Percentiles rank a stretch among this genome's conserved stretches.
Conservation (phyloP, 768 basidiomycete genomes). For the Serendipita sp. region DNA sequence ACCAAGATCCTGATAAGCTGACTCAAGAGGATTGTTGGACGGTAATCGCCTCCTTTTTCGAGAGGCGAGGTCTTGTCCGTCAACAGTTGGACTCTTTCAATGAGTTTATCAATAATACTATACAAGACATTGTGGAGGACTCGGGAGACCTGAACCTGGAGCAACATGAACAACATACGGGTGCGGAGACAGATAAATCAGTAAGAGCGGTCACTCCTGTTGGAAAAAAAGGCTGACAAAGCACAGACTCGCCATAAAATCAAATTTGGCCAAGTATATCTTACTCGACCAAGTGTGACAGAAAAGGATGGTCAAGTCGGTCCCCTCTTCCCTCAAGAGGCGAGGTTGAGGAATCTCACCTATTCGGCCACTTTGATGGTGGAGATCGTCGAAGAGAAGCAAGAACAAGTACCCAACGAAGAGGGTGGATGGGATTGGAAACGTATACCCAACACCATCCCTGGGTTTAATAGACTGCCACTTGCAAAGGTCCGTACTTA, state of each 20-base stretch:
- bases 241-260: slow-evolving; percentile 80
- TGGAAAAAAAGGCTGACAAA: neutral
- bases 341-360: slow-evolving; percentile 83
- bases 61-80: slow-evolving; percentile 90
- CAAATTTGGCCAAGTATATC: slow-evolving; percentile 93
- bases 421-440: slow-evolving; percentile 56
- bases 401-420: slow-evolving; percentile 42
- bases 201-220: slow-evolving; percentile 10
- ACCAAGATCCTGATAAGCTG: slow-evolving; percentile 55
- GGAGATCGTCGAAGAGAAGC: slow-evolving; percentile 79
- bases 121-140: slow-evolving; percentile 99
- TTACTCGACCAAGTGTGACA: slow-evolving; percentile 85
- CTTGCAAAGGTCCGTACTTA: slow-evolving; percentile 47
- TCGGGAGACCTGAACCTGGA: slow-evolving; percentile 89
- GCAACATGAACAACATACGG: slow-evolving; percentile 92
- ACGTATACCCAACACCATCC: slow-evolving; percentile 60
- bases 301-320: slow-evolving; percentile 91
- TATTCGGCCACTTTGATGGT: slow-evolving; percentile 93
- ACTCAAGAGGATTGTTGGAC: slow-evolving; percentile 92
- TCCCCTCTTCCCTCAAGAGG: slow-evolving; percentile 93
- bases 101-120: slow-evolving; percentile 97
- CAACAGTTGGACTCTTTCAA: slow-evolving; percentile 98
- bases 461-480: slow-evolving; percentile 39
- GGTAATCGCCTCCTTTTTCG: slow-evolving; percentile 92
- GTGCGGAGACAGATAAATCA: slow-evolving; percentile 40